Base-by-base conservation (phyloP, 768 basidiomycete genomes). In the Termitomyces sp. region DNA sequence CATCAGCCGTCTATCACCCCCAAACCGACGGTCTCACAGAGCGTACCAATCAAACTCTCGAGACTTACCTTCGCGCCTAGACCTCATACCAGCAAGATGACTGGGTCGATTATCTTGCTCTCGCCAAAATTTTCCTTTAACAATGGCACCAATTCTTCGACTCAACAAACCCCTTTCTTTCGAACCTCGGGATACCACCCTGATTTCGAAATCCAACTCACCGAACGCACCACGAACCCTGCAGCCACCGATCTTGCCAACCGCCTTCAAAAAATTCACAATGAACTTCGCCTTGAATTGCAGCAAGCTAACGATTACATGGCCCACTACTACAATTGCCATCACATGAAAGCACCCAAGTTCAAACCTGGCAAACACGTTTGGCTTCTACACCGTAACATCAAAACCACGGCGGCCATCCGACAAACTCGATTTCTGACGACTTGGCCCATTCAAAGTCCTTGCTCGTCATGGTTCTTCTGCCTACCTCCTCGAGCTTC, bases 401-500 rank as follows among this genome's bases (percentile, higher is more conserved):
- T 57, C 48, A 57, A 57, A 29, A 57, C 56, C 12, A 57, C 41
- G n/a, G 2, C 47, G 56, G 1, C 44, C 59, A 0, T 37, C 48
- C 5, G 41, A 52, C 40, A 57, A 60, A n/a, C 35, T 60, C 16
- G 55, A 60, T 34, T 57, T 43, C 27, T 34, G 44, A 1, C 37
- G 38, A 0, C 41, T 53, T 8, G 59, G 58, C 21, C 58, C 53
- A 5, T 60, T 52, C 54, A 37, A 32, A 11, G 17, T 60, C 10
- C 35, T 56, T 8, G 12, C 44, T 1, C 3, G n/a, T 12, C 43
- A 56, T 23, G 48, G 53, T 35, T 21, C 38, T 3, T 42, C 38
- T 19, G 32, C 54, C 2, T 56, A 35, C 34, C 55, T 45, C 2
- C 59, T 57, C 14, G 7, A 42, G 16, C 35, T 60, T 19, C 54